Conservation (phyloP, 2,329 filamentous ascomycete genomes). For the Microthyrium microscopicum region DNA sequence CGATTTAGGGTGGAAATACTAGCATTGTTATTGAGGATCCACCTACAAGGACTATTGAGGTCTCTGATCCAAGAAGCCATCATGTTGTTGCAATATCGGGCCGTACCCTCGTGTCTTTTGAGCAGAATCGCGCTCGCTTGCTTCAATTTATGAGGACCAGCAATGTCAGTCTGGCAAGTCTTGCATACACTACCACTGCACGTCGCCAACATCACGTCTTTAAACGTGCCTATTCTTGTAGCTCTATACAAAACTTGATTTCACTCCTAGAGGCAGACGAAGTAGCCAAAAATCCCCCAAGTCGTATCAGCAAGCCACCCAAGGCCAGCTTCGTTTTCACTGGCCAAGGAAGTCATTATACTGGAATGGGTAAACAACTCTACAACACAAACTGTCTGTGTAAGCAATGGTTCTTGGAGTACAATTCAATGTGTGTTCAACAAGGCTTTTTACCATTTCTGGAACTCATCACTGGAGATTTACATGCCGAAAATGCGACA, state of each 20-base stretch:
- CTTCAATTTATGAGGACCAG: conserved; percentile 14
- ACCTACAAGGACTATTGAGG: conserved; percentile 22
- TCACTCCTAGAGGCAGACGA: too few species aligned
- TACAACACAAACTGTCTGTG: conserved; percentile 31
- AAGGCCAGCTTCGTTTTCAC: conserved; percentile 36
- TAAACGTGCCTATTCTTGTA: conserved; percentile 6
- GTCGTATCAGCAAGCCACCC: conserved; percentile 13
- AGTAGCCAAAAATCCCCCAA: not conserved
- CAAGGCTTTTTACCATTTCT: conserved; percentile 32
- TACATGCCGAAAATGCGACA: conserved; percentile 30
- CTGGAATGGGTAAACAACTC: conserved; percentile 31
- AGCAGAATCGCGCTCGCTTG: conserved; percentile 9
- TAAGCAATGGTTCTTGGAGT: conserved; percentile 31
- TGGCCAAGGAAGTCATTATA: conserved; percentile 35
- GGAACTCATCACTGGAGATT: conserved; percentile 29
- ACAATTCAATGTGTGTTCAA: conserved; percentile 28
- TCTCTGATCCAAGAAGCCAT: conserved; percentile 9
- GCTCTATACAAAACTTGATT: too few species aligned
- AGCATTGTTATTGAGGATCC: conserved; percentile 14
- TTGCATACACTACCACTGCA: conserved; percentile 15
- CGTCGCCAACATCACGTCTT: conserved; percentile 13
- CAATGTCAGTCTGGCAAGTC: conserved; percentile 7
- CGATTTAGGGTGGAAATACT: conserved; percentile 23
- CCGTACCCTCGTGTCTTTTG: conserved; percentile 9
- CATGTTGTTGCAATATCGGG: conserved; percentile 12